These are phyloP conservation scores for Penicillium sp. DNA, from an alignment of 2,329 filamentous ascomycete genomes.

Conservation along the genomic window DNA sequence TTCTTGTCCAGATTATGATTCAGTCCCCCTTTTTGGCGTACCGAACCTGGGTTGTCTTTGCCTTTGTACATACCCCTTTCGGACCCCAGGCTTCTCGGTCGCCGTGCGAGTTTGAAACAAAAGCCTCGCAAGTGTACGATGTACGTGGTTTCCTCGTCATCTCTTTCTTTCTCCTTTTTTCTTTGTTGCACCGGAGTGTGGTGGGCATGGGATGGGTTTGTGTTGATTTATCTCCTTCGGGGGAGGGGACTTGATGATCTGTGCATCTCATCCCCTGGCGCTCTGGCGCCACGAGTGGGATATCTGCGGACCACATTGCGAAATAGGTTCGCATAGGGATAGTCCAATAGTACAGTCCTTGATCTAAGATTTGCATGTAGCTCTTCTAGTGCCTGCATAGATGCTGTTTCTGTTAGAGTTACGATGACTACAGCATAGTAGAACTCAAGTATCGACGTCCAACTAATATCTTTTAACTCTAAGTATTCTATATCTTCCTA, in stretches of 20 bases:
- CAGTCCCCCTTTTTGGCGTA: constrained; percentile 23
- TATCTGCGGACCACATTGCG: constrained; percentile 12
- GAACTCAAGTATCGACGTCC: too few species aligned
- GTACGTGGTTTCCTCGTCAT: constrained; percentile 23
- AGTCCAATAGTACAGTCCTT: constrained; percentile 14
- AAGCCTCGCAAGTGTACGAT: constrained; percentile 27
- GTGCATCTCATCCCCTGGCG: constrained; percentile 9
- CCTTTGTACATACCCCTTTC: constrained; percentile 21
- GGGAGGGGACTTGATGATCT: constrained; percentile 4
- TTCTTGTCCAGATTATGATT: constrained; percentile 27
- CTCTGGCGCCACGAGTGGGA: constrained; percentile 10
- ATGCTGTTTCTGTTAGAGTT: neutral
- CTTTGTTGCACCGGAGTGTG: neutral
- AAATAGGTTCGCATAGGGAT: constrained; percentile 11
- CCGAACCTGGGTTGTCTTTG: constrained; percentile 22
- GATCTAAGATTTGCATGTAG: neutral
- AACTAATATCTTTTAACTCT: too few species aligned
- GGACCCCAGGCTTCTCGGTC: constrained; percentile 18
- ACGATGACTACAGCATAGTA: neutral
- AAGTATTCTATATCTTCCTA: too few species aligned
- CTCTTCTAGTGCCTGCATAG: neutral
- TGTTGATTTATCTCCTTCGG: constrained; percentile 3
- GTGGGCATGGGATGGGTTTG: neutral
- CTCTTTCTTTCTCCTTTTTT: neutral
- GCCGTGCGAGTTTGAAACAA: constrained; percentile 14